Base-by-base conservation (phyloP, 192 early-diverging fungal genomes). In the Cetraspora pellucida region DNA sequence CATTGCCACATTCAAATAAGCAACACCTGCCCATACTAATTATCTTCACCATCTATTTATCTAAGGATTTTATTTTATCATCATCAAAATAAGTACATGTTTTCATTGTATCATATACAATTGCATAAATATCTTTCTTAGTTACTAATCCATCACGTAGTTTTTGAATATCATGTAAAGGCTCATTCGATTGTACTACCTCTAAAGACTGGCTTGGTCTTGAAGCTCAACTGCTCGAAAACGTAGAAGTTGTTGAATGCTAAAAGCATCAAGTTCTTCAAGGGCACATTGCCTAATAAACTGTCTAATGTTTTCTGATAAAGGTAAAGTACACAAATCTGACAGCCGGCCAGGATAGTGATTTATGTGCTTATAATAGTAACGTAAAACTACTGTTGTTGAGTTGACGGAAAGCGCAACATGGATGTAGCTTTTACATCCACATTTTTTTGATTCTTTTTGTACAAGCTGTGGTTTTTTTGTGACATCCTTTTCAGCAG, bases 371-470 rank as follows among this genome's bases (percentile, higher is more conserved):
- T 65, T 65, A 1, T 43, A 43, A 65, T 31, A 65, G 30, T 65
- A 19, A 2, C 27, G 55, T 23, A 57, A n/a, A 23, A 57, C 23
- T 57, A 57, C n/a, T 23, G 55, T n/a, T 4, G n/a, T 23, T 23
- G 55, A 57, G 23, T 57, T 65, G 0, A 65, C 4, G 17, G 43
- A 28, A 30, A 64, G 61, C 31, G 16, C 27, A 30, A 64, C 61
- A 43, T 64, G 61, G 10, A 64, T 64, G 7, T 64, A 64, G 30
- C 27, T 28, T 1, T 64, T 64, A 3, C 37, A 64, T 0, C 37
- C 27, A 30, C 17, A 64, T 64, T 64, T 37, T 11, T 64, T 64
- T 43, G 37, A 28, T 64, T 64, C 17, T 5, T 64, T 64, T n/a
- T 57, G 19, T 57, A n/a, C 19, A 7, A 57, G 23, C n/a, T 4